phyloP scores from a whole-genome alignment of 805 yeast genomes.

The Pachysolen tannophilus region DNA sequence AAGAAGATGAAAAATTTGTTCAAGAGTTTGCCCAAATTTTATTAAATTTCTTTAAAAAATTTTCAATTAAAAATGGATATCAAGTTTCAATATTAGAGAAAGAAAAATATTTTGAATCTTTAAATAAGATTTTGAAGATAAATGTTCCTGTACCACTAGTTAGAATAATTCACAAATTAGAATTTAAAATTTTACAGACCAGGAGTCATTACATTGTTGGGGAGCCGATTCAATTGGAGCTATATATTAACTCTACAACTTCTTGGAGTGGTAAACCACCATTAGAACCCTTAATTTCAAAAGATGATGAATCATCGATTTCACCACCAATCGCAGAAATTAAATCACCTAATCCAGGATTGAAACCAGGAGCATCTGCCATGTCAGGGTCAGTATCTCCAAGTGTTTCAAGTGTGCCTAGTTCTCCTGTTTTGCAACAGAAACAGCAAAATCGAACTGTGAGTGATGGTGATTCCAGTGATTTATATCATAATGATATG shows the following conservation, averaged over 20 bases:
- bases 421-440: neutral
- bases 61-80: constrained; percentile 1
- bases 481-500: too few species aligned
- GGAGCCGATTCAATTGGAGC: constrained; percentile 41
- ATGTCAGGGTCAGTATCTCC: constrained; percentile 6
- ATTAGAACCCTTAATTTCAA: neutral
- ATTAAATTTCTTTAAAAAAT: neutral
- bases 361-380: constrained; percentile 4
- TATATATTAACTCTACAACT: constrained; percentile 35
- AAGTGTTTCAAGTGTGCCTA: neutral
- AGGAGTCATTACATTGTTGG: constrained; percentile 53
- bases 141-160: constrained; percentile 57
- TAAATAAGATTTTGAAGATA: constrained; percentile 23
- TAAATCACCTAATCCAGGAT: neutral
- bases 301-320: neutral
- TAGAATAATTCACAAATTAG: constrained; percentile 52
- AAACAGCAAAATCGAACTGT: constrained; percentile 3
- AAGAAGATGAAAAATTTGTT: neutral
- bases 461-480: neutral
- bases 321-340: neutral
- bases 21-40: neutral
- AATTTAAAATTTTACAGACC: constrained; percentile 30
- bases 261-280: constrained; percentile 29
- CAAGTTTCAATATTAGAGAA: too few species aligned
- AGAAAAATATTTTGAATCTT: neutral